Evolutionary conservation across 2,329 filamentous ascomycete genomes (phyloP).

Genomic region (Aspergillus tanneri): DNA sequence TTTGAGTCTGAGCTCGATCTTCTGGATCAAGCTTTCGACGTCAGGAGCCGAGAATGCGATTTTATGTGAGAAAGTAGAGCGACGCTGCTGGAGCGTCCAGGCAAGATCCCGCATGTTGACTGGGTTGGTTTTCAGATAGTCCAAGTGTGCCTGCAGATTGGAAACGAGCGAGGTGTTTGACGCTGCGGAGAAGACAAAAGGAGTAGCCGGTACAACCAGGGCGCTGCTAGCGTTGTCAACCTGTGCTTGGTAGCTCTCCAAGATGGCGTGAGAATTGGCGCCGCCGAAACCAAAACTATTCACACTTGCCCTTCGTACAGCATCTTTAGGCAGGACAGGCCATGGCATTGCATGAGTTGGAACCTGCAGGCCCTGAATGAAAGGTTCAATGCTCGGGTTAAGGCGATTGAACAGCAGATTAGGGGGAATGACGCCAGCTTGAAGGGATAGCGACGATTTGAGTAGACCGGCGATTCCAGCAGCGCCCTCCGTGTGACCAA

Average conservation of each 20-base stretch:
- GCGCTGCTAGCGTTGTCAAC: background rate
- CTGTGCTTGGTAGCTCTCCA: conserved; percentile 30
- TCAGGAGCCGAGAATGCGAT: background rate
- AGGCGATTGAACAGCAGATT: conserved; percentile 27
- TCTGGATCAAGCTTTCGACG: background rate
- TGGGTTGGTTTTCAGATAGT: conserved; percentile 6
- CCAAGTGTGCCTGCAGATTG: conserved; percentile 1
- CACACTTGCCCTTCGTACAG: conserved; percentile 37
- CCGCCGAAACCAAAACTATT: conserved; percentile 43
- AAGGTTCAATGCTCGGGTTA: conserved; percentile 20
- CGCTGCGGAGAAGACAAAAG: conserved; percentile 5
- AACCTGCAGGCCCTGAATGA: conserved; percentile 19
- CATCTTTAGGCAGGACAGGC: conserved; percentile 23
- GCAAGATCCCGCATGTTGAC: conserved; percentile 5
- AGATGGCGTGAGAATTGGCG: conserved; percentile 35
- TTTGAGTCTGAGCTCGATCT: background rate
- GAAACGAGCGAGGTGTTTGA: conserved; percentile 3
- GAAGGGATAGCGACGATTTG: conserved; percentile 24
- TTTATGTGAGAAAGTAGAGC: conserved; percentile 2
- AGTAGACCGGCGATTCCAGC: conserved; percentile 28
- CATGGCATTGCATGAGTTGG: conserved; percentile 21
- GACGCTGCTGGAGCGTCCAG: conserved; percentile 4
- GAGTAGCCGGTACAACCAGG: background rate
- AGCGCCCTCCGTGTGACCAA: conserved; percentile 15
- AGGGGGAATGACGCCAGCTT: conserved; percentile 24